Evolutionary conservation across 129 eudicot species (phyloP).

Genomic region (Dittrichia graveolens): DNA sequence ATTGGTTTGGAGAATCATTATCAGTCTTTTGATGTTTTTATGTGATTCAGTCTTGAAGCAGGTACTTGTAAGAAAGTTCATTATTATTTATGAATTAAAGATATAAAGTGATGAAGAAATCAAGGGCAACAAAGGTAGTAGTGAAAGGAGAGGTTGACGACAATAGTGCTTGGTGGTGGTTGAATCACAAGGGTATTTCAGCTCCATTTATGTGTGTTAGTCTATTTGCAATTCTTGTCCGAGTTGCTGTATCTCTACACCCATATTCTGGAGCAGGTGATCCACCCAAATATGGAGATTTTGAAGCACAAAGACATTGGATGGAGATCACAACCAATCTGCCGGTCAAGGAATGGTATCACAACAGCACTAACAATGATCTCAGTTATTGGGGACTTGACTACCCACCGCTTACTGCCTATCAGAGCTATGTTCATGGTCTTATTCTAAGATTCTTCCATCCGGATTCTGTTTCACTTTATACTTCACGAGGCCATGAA

Average conservation of each 20-base stretch:
- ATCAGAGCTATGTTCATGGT: conserved; percentile 90
- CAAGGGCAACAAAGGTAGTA: conserved; percentile 39
- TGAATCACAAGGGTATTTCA: conserved; percentile 36
- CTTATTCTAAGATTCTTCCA: conserved; percentile 52
- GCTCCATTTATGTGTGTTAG: conserved; percentile 66
- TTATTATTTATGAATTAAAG: conserved; percentile 2
- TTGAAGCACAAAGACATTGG: conserved; percentile 99
- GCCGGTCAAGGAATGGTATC: conserved; percentile 76
- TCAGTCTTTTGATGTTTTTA: background rate
- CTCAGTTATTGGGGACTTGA: conserved; percentile 97
- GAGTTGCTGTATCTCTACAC: conserved; percentile 72
- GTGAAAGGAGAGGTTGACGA: conserved; percentile 27
- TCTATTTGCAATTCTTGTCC: conserved; percentile 64
- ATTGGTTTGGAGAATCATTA: background rate
- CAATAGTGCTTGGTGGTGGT: conserved; percentile 43
- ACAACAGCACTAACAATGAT: conserved; percentile 72
- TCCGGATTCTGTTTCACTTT: conserved; percentile 72
- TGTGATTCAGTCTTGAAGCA: conserved; percentile 16
- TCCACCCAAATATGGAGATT: conserved; percentile 91
- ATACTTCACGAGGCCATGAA: conserved; percentile 79
- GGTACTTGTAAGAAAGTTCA: background rate
- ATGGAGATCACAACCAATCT: conserved; percentile 94
- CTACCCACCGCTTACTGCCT: conserved; percentile 95
- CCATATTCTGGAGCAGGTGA: conserved; percentile 84
- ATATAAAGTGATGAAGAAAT: conserved; percentile 44